phyloP scores from a whole-genome alignment of 2,329 filamentous ascomycete genomes.

The Fusarium multiceps region DNA sequence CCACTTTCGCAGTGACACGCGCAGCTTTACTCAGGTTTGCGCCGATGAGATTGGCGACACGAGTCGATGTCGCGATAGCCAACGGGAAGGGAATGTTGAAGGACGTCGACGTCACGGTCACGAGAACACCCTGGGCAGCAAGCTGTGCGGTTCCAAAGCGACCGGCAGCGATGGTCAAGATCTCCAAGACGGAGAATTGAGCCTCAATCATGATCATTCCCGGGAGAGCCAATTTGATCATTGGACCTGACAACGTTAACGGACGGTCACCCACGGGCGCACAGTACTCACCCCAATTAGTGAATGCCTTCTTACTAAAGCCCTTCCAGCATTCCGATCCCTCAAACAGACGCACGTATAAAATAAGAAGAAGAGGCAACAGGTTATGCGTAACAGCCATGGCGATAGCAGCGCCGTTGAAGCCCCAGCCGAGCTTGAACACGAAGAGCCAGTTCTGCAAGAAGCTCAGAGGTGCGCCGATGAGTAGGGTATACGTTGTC shows the following conservation, averaged over 20 bases:
- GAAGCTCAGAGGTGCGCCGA: conserved; percentile 79
- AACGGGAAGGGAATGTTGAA: conserved; percentile 93
- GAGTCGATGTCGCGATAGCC: conserved; percentile 86
- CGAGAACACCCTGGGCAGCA: conserved; percentile 85
- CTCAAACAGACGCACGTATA: conserved; percentile 77
- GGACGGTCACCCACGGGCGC: accelerated
- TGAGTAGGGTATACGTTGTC: conserved; percentile 77
- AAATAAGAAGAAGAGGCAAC: conserved; percentile 75
- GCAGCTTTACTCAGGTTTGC: conserved; percentile 82
- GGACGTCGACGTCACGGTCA: conserved; percentile 78
- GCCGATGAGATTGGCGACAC: conserved; percentile 89
- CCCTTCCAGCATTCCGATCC: conserved; percentile 85
- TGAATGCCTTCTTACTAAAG: conserved; percentile 72
- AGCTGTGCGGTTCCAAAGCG: conserved; percentile 81
- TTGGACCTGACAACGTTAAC: conserved; percentile 56
- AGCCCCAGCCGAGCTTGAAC: conserved; percentile 73
- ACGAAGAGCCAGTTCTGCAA: conserved; percentile 81
- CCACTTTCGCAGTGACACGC: conserved; percentile 79
- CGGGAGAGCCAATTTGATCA: conserved; percentile 86
- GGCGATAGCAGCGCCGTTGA: conserved; percentile 81
- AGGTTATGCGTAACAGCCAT: conserved; percentile 80
- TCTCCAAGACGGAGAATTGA: conserved; percentile 89
- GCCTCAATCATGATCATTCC: conserved; percentile 92
- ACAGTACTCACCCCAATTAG: conserved; percentile 68
- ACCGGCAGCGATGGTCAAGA: conserved; percentile 81